Evolutionary conservation across 139 green algal species (phyloP).

Genomic region (Nannochloris sp.): DNA sequence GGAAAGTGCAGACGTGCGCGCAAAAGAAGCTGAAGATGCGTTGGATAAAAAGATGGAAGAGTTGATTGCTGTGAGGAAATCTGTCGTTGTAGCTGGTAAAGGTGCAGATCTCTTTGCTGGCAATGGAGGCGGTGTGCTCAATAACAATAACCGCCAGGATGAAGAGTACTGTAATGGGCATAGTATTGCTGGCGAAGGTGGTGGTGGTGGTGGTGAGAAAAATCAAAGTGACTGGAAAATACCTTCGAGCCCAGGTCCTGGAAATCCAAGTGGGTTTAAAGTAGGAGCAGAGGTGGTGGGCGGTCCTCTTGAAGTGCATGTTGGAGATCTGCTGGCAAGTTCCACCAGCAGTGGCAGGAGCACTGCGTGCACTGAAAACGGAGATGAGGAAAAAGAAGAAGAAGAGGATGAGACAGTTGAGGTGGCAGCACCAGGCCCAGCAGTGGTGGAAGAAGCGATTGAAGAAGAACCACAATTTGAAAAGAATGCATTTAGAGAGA

Average conservation of each 20-base stretch:
- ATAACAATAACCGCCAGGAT: no score
- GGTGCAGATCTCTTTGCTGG: no score
- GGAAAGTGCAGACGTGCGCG: constrained; percentile 63
- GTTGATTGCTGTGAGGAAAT: constrained; percentile 62
- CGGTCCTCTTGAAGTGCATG: no score
- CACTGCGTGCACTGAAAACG: no score
- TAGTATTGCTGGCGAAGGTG: neutral
- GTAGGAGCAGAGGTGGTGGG: no score
- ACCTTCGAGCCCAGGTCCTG: neutral
- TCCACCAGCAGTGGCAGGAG: no score
- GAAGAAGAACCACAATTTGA: neutral
- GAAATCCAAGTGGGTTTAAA: neutral
- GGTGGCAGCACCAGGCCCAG: neutral
- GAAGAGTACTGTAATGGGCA: neutral
- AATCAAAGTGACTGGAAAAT: no score
- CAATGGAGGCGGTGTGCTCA: no score
- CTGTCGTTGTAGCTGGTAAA: neutral
- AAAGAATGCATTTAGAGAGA: neutral
- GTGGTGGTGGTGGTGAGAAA: neutral
- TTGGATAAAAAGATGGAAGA: constrained; percentile 83
- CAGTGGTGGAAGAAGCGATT: neutral
- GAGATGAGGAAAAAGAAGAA: neutral
- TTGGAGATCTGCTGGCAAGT: no score
- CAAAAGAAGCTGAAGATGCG: constrained; percentile 70
- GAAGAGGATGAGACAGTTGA: neutral